Evolutionary conservation across 2,329 filamentous ascomycete genomes (phyloP), one percentile per base, ranked within the genome.

Genomic region (Ascochyta koolunga): DNA sequence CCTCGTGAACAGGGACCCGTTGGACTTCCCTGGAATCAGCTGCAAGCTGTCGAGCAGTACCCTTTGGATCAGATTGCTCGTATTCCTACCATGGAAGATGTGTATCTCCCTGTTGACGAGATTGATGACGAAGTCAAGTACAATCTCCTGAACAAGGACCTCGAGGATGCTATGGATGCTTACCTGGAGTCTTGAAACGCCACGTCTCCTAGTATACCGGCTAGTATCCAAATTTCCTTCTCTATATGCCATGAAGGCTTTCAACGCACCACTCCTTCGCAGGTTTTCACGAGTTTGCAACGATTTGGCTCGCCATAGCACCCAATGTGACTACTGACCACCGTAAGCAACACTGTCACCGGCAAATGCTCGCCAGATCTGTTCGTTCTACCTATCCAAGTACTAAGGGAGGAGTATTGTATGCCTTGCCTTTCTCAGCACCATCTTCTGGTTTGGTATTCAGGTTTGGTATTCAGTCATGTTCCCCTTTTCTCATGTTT

Each of bases 11-110:
- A 68, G 6, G 72, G 71, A n/a, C 74, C 77, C 40, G 64, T 67
- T 4, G 72, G 70, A 3, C 71, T 79, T 16, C 64, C 66, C 5
- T 81, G 78, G 78, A 71, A 71, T 48, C 74, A 79, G 49, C 68
- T 77, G 2, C 62, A 69, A 5, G 66, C 69, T 21, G 46, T 79
- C 18, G 66, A 69, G 36, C 72, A 74, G 50, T 75, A 75, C 27
- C 52, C 64, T 2, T 63, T 80, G 1, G 78, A 81, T 31, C 66
- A 76, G 33, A 66, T 74, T 13, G 61, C 64, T 29, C 61, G 62
- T 24, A 66, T 76, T 21, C 74, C 74, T 0, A 72, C 69, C 4
- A 68, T 73, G 64, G 68, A 75, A 40, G 74, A 76, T 25, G 59
- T 76, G 21, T 70, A 71, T 31, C 67, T 73, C 16, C 74, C 74